phyloP scores from a whole-genome alignment of 306 rosid species.

The Begonia peltatifolia region DNA sequence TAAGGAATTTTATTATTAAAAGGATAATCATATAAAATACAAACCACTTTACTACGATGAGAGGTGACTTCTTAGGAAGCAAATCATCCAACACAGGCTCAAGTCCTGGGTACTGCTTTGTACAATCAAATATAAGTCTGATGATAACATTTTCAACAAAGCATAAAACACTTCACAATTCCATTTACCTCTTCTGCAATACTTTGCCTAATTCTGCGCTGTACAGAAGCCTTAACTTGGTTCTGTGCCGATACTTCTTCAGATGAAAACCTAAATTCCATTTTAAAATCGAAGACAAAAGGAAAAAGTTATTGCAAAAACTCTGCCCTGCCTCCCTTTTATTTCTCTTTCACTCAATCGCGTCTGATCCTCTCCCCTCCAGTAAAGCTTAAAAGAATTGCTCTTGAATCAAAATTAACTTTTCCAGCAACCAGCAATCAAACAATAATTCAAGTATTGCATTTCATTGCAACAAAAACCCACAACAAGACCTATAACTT shows the following conservation, averaged over 20 bases:
- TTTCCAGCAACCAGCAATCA: too few relatives aligned
- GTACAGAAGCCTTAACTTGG: conserved; percentile 97
- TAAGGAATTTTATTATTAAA: not conserved
- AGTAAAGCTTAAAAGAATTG: not conserved
- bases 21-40: conserved; percentile 9
- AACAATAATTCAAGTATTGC: too few relatives aligned
- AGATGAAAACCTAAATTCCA: conserved; percentile 45
- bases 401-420: too few relatives aligned
- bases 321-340: too few relatives aligned
- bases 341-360: too few relatives aligned
- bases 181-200: conserved; percentile 90
- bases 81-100: conserved; percentile 88
- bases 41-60: conserved; percentile 86
- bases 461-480: too few relatives aligned
- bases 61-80: conserved; percentile 92
- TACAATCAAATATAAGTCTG: not conserved
- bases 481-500: too few relatives aligned
- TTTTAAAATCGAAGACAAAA: not conserved
- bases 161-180: not conserved
- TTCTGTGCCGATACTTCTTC: conserved; percentile 97
- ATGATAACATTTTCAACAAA: not conserved
- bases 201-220: conserved; percentile 82
- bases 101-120: conserved; percentile 82
- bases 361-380: too few relatives aligned
- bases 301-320: conserved; percentile 1